Base-by-base conservation (phyloP, 768 basidiomycete genomes). In the Suillus brevipes region DNA sequence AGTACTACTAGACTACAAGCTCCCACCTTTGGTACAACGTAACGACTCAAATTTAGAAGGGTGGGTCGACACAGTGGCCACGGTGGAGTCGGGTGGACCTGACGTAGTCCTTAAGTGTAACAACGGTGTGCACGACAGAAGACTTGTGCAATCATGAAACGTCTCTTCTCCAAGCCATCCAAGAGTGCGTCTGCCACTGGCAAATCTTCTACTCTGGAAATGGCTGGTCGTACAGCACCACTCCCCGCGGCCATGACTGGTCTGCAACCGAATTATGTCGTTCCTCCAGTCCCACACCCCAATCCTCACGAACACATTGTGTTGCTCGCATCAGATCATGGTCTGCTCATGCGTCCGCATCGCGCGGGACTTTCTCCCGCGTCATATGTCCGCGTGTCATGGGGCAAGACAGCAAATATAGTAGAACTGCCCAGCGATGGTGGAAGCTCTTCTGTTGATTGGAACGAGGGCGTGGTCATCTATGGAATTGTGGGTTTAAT, bases 401-500 rank as follows among this genome's bases (percentile, higher is more conserved):
- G 90, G 90, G 85, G 84, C 0, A 90, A 87, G 74, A 68, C 75
- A 25, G 77, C 81, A 42, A 78, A 76, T 65, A 75, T 91, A 12
- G 85, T 87, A 70, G 85, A 88, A 70, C 65, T 88, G 36, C 73
- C 75, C 23, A 71, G 68, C 49, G 72, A 75, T 47, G 72, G 66
- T 38, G 78, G 73, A n/a, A 70, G 70, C 31, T 73, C 78, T 9
- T 75, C 72, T 16, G 68, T 77, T 23, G 81, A 86, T 71, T 91
- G 91, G 89, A 73, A 78, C 9, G 80, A 83, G 20, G 75, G 81
- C 64, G 84, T 85, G 47, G 75, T 91, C 52, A 82, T 92, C 13
- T 89, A 92, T 74, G 93, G 92, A 14, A 85, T 95, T 67, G 79
- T 94, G 52, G 92, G 92, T 18, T 79, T 91, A 20, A 71, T 95